Conservation (phyloP, 2,329 filamentous ascomycete genomes). For the Graphium sp. region DNA sequence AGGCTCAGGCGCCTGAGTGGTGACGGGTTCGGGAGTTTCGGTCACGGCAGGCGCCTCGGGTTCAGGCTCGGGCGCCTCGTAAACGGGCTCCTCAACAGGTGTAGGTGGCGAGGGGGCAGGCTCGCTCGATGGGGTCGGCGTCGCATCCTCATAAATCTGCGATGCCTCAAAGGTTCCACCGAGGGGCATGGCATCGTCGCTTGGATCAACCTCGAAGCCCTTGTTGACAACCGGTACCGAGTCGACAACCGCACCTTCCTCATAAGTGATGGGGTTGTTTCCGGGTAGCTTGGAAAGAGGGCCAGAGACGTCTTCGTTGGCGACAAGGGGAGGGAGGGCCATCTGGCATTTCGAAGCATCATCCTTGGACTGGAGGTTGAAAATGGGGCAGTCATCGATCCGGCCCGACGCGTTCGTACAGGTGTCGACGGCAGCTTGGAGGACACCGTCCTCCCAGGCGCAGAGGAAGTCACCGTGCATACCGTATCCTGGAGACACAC, state of each 20-base stretch:
- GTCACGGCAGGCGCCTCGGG: constrained; percentile 6
- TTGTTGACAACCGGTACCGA: constrained; percentile 5
- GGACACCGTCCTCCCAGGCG: constrained; percentile 55
- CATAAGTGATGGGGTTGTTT: constrained; percentile 26
- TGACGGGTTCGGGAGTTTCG: constrained; percentile 5
- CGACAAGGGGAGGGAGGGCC: constrained; percentile 33
- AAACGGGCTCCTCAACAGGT: constrained; percentile 4
- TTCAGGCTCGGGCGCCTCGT: constrained; percentile 4
- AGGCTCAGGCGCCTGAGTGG: constrained; percentile 12
- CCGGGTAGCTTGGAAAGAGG: constrained; percentile 49
- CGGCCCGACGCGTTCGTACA: constrained; percentile 58
- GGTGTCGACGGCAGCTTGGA: constrained; percentile 53
- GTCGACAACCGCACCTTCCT: constrained; percentile 8
- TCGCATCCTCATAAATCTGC: background rate
- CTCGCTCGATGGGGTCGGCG: background rate
- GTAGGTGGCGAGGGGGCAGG: constrained; percentile 4
- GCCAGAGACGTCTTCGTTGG: constrained; percentile 40
- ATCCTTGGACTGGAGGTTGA: constrained; percentile 48
- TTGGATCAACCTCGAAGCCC: background rate
- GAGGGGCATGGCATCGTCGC: constrained; percentile 1
- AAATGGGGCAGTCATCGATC: constrained; percentile 60
- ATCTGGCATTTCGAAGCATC: constrained; percentile 45
- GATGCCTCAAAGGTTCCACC: background rate
- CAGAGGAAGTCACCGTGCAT: constrained; percentile 70
- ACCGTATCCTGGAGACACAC: constrained; percentile 38